Base-by-base conservation (phyloP, 495 filamentous ascomycete genomes). In the Podospora tetraspora region DNA sequence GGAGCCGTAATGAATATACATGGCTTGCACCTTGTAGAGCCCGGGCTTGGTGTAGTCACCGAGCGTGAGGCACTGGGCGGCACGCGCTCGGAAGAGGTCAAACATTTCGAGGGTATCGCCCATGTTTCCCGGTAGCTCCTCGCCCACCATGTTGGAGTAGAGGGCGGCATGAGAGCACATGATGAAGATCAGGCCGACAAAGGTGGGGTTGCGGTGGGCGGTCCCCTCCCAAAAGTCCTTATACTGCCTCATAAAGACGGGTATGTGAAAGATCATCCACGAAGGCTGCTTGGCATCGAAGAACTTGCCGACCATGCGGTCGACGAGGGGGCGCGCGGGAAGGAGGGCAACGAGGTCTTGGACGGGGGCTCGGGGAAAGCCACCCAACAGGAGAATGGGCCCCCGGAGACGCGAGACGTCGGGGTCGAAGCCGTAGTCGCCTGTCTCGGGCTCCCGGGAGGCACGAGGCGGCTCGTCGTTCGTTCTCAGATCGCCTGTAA, bases 271-370 rank as follows among this genome's bases (percentile, higher is more conserved):
- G 12, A 76, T 66, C 37, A 81, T 66, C 64, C 80, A 72, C 29
- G 76, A 68, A 1, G 83, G 79, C 60, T 85, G 83, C 30, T 77
- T 78, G 0, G 76, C 76, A 25, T 81, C 79, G 22, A 86, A 73
- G 62, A 84, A 83, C 16, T 77, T 74, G 27, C 79, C 76, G n/a
- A 86, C 71, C 8, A 86, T 68, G 29, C 81, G 74, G 73, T 85
- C 84, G 19, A 77, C 72, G 3, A 82, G 69, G 13, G 74, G 71
- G 11, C 80, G 79, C 2, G 77, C 69, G 0, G 83, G 84, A 10
- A 86, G 69, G 65, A 81, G 77, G 10, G 68, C 62, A 16, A 83
- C 61, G 57, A 85, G 22, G 37, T 85, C 82, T 19, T 79, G 74
- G 34, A 77, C 77, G 21, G 73, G 75, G 1, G 73, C 63, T 7